These are phyloP conservation scores for Leptomonas seymouri DNA, from an alignment of 208 protist genomes.

Conservation along the genomic window DNA sequence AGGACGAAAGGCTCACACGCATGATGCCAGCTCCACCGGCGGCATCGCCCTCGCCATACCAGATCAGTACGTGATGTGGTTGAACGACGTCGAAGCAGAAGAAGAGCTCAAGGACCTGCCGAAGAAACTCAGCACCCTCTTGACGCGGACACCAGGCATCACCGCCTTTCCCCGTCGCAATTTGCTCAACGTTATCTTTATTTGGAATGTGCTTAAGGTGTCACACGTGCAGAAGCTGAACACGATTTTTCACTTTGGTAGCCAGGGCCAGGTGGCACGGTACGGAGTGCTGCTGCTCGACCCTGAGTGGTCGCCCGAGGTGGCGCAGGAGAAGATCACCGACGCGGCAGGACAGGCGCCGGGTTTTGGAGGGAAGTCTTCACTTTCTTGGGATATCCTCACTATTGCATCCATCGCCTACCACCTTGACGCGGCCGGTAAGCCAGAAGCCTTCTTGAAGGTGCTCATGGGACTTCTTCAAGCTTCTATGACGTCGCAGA, in stretches of 20 bases:
- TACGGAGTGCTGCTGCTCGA: conserved; percentile 31
- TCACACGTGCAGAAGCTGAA: conserved; percentile 18
- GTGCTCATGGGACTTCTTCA: conserved; percentile 26
- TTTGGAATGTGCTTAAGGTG: conserved; percentile 18
- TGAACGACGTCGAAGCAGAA: conserved; percentile 46
- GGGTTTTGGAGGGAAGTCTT: neutral
- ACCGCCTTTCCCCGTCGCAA: conserved; percentile 29
- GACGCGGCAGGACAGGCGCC: neutral
- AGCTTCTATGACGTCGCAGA: neutral
- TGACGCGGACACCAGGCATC: neutral
- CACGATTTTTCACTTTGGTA: conserved; percentile 6
- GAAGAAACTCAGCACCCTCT: conserved; percentile 14
- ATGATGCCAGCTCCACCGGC: neutral
- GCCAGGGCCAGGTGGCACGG: conserved; percentile 15
- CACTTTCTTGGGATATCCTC: conserved; percentile 21
- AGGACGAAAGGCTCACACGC: neutral
- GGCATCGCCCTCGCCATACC: conserved; percentile 22
- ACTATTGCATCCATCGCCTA: conserved; percentile 19
- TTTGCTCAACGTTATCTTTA: conserved; percentile 26
- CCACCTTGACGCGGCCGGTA: conserved; percentile 13
- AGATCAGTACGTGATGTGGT: conserved; percentile 23
- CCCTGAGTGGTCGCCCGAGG: conserved; percentile 20
- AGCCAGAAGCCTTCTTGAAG: conserved; percentile 1
- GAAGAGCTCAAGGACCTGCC: conserved; percentile 18
- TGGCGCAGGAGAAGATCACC: neutral